These are phyloP conservation scores for Sequoiadendron giganteum DNA, from an alignment of 75 land plant genomes.

Conservation along the genomic window DNA sequence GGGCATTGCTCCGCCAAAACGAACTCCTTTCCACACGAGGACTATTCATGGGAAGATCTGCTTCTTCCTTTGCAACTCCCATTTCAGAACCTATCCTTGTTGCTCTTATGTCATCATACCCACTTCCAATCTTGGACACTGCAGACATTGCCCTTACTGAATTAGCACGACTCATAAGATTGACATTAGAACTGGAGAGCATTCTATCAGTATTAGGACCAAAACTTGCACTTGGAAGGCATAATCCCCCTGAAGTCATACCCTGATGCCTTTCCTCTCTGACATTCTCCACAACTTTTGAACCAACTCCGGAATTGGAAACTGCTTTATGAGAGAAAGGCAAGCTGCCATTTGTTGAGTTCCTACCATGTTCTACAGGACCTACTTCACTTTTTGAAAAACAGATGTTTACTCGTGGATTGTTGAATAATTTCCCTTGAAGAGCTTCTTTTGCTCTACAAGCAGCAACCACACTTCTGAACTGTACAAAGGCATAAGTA, in stretches of 20 bases:
- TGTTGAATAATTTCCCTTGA: conserved; percentile 81
- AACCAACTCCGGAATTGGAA: conserved; percentile 9
- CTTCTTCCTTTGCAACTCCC: conserved; percentile 18
- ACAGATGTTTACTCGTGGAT: conserved; percentile 79
- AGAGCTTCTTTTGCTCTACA: conserved; percentile 86
- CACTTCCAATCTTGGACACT: conserved; percentile 4
- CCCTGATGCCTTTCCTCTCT: conserved; percentile 30
- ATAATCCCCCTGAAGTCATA: conserved; percentile 15
- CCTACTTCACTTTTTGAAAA: conserved; percentile 79
- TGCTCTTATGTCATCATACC: conserved; percentile 24
- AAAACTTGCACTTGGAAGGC: conserved; percentile 27
- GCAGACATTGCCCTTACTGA: conserved; percentile 8
- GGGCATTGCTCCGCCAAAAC: conserved; percentile 27
- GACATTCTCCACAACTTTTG: conserved; percentile 19
- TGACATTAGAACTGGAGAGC: conserved; percentile 22
- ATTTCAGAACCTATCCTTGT: conserved; percentile 24
- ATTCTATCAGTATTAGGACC: conserved; percentile 19
- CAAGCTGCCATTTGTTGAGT: conserved; percentile 13
- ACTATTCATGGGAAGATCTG: conserved; percentile 28
- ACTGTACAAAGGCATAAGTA: conserved; percentile 88
- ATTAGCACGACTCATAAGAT: conserved; percentile 16
- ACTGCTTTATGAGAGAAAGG: conserved; percentile 18
- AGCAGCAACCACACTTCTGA: conserved; percentile 59
- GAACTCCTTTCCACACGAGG: conserved; percentile 26
- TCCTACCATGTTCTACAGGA: conserved; percentile 39